Evolutionary conservation across 1,139 yeast species (phyloP).

Genomic region (Geotrichum reessii): DNA sequence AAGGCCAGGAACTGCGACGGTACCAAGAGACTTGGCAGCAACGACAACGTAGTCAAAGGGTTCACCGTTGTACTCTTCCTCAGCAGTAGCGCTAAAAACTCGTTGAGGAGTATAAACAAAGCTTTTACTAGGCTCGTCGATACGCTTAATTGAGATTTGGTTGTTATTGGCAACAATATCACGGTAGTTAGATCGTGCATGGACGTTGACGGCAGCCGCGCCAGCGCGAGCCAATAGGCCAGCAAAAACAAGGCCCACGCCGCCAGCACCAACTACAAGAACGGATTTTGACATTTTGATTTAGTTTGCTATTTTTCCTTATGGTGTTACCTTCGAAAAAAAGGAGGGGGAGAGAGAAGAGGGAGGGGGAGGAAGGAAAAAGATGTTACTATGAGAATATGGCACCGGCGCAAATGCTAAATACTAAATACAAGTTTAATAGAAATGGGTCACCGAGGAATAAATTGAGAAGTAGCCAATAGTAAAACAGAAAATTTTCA

Average conservation of each 20-base stretch:
- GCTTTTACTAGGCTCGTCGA: conserved; percentile 2
- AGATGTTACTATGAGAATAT: no score
- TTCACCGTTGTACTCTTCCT: conserved; percentile 18
- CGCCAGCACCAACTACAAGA: conserved; percentile 26
- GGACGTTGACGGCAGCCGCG: conserved; percentile 17
- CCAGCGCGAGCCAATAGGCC: conserved; percentile 14
- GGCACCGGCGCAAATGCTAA: no score
- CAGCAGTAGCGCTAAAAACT: conserved; percentile 17
- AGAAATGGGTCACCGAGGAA: no score
- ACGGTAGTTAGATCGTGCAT: conserved; percentile 25
- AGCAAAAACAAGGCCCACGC: conserved; percentile 24
- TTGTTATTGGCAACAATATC: conserved; percentile 16
- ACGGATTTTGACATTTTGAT: conserved; percentile 1
- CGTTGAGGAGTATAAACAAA: conserved; percentile 7
- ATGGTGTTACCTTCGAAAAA: no score
- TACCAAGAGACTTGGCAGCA: conserved; percentile 22
- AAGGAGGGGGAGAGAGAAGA: no score
- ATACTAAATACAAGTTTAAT: no score
- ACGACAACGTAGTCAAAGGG: conserved; percentile 25
- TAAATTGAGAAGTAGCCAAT: no score
- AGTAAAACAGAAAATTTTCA: no score
- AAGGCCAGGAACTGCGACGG: conserved; percentile 20
- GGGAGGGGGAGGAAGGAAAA: no score
- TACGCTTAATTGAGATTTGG: conserved; percentile 16
- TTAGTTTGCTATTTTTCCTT: no score